These are phyloP conservation scores for Talaromyces ruber DNA, from an alignment of 495 filamentous ascomycete genomes.

Conservation along the genomic window DNA sequence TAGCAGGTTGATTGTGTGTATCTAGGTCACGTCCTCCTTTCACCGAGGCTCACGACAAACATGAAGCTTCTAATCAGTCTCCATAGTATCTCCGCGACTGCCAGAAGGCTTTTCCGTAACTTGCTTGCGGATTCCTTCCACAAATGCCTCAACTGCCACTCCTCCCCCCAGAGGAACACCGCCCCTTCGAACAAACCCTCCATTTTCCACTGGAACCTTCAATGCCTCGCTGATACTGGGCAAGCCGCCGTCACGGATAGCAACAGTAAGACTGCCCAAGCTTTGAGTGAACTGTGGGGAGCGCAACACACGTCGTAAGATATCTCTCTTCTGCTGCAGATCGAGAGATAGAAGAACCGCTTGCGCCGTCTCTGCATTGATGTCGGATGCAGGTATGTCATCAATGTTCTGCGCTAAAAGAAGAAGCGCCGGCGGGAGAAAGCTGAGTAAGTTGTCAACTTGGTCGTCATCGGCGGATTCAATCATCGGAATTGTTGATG, in stretches of 20 bases:
- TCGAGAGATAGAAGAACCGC: constrained; percentile 69
- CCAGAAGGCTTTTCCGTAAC: constrained; percentile 40
- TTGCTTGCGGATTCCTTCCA: constrained; percentile 74
- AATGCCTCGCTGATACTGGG: constrained; percentile 84
- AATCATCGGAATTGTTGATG: constrained; percentile 67
- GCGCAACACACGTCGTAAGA: constrained; percentile 74
- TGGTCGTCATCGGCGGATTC: constrained; percentile 53
- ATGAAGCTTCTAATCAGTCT: constrained; percentile 30
- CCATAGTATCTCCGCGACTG: constrained; percentile 29
- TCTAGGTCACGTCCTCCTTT: neutral
- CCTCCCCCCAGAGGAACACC: constrained; percentile 79
- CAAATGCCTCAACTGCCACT: constrained; percentile 82
- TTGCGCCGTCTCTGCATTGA: constrained; percentile 54
- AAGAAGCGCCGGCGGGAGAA: constrained; percentile 66
- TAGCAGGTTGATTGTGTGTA: neutral
- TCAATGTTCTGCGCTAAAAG: constrained; percentile 62
- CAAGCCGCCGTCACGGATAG: constrained; percentile 85
- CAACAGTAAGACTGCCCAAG: constrained; percentile 71
- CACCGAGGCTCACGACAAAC: neutral
- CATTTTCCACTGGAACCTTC: constrained; percentile 67
- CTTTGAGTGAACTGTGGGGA: constrained; percentile 90
- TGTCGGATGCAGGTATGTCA: constrained; percentile 49
- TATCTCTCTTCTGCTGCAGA: constrained; percentile 67
- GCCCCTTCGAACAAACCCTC: constrained; percentile 63
- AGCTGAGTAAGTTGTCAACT: constrained; percentile 65